A percentile compares a stretch with the other conserved stretches of the same genome.
phyloP scores from a whole-genome alignment of 352 stramenopile species.

The Phytophthora melonis region DNA sequence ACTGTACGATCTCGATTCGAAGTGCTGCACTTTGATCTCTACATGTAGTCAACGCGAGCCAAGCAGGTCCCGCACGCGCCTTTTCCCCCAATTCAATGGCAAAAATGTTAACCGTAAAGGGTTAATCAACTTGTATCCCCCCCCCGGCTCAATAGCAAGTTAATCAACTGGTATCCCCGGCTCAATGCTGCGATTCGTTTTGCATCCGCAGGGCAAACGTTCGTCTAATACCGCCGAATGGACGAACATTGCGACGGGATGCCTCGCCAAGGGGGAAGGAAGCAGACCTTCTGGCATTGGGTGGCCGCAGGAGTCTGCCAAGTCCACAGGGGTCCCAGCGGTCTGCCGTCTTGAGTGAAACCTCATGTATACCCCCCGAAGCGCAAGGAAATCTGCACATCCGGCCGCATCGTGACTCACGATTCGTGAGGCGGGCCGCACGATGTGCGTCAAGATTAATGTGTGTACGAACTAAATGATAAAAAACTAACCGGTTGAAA shows the following conservation, averaged over 20 bases:
- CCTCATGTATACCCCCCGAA: not conserved
- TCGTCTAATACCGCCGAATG: not conserved
- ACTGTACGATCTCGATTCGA: not conserved
- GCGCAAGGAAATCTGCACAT: not conserved
- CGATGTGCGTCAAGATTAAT: slow-evolving; percentile 6
- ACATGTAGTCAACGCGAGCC: not conserved
- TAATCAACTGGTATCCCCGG: not conserved
- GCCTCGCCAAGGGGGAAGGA: not conserved
- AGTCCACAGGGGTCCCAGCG: not conserved
- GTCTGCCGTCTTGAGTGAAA: not conserved
- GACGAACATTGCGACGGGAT: not conserved
- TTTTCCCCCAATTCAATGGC: not conserved
- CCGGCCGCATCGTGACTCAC: not conserved
- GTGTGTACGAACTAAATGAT: slow-evolving; percentile 10
- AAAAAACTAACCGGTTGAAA: no score
- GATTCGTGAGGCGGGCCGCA: slow-evolving; percentile 7
- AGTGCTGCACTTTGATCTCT: not conserved
- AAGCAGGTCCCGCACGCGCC: no score
- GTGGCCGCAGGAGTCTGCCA: no score
- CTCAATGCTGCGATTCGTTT: not conserved
- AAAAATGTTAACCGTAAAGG: not conserved
- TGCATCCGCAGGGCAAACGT: not conserved
- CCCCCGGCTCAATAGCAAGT: not conserved
- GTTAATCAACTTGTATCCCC: not conserved
- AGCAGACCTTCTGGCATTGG: not conserved